Evolutionary conservation across 208 protist species (phyloP).

Genomic region (Trypanosomatidae sp.): DNA sequence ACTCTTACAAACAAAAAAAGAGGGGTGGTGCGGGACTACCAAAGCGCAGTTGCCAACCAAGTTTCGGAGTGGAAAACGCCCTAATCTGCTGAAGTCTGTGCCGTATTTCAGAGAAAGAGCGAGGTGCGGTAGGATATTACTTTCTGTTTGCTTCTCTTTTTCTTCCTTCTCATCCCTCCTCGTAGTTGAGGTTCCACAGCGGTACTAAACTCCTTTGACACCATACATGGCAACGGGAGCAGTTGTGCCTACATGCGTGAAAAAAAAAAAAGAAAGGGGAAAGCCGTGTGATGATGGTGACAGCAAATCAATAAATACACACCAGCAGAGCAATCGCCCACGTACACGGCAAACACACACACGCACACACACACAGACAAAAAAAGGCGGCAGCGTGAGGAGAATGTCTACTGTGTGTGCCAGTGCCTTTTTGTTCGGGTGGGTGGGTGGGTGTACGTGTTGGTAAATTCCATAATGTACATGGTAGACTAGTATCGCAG

Average conservation of each 20-base stretch:
- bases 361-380: not conserved
- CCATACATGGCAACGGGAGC: not conserved
- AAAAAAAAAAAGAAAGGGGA: constrained; percentile 10
- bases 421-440: too few species aligned
- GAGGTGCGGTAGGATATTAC: not conserved
- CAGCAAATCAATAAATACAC: not conserved
- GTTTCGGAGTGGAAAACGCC: not conserved
- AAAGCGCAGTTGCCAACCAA: not conserved
- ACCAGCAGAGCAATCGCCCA: not conserved
- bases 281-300: not conserved
- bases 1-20: not conserved
- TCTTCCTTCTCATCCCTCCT: not conserved
- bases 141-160: not conserved
- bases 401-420: not conserved
- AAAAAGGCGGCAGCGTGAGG: not conserved
- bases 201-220: not conserved
- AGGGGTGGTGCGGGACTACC: not conserved
- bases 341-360: not conserved
- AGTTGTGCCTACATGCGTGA: not conserved
- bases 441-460: not conserved
- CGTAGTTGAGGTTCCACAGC: not conserved
- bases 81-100: not conserved
- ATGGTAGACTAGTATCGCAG: not conserved
- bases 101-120: not conserved
- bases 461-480: not conserved